Evolutionary conservation across 129 eudicot genomes (phyloP).

Genomic region (Tagetes erecta): DNA sequence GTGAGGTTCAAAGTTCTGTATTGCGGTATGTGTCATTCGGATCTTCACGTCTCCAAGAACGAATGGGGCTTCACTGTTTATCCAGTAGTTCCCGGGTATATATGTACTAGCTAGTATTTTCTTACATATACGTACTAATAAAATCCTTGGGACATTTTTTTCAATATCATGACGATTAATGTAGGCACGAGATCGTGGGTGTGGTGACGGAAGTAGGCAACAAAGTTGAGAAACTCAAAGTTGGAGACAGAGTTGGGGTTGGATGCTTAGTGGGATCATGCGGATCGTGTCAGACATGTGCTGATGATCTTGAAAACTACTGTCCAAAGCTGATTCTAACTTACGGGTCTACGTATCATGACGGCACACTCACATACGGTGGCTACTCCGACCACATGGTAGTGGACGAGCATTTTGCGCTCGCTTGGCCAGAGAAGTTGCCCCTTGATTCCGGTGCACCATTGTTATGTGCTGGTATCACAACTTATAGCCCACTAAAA

Average conservation of each 20-base stretch:
- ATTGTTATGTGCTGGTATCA: no score
- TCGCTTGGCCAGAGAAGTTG: not conserved
- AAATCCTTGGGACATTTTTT: no score
- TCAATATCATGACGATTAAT: not conserved
- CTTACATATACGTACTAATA: no score
- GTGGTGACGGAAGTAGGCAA: no score
- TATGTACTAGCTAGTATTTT: not conserved
- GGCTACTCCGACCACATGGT: conserved; percentile 17
- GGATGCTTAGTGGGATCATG: not conserved
- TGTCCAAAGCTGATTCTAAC: not conserved
- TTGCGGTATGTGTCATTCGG: not conserved
- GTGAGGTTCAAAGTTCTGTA: conserved; percentile 5
- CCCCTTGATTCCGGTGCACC: conserved; percentile 2
- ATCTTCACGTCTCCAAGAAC: not conserved
- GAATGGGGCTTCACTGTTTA: not conserved
- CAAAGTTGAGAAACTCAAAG: not conserved
- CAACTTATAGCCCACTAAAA: conserved; percentile 11
- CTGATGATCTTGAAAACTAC: not conserved
- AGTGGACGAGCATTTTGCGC: not conserved
- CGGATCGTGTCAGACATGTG: not conserved
- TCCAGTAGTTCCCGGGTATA: not conserved
- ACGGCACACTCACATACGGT: conserved; percentile 1
- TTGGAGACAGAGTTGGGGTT: not conserved
- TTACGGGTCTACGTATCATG: not conserved
- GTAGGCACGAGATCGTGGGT: not conserved